phyloP scores from a whole-genome alignment of 768 basidiomycete species.

The Filobasidium floriforme region DNA sequence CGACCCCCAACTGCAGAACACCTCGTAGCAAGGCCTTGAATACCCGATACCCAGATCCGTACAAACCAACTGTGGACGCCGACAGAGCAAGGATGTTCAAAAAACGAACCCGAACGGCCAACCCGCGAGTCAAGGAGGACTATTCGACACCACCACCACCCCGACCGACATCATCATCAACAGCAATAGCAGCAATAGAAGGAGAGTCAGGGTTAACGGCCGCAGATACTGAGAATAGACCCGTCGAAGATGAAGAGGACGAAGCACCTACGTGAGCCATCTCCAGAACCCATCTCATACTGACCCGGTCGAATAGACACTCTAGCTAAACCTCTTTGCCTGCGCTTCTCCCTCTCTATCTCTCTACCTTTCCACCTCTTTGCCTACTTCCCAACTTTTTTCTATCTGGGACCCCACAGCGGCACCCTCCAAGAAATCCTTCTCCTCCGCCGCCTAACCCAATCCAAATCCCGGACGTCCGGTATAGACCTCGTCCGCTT shows the following conservation, averaged over 20 bases:
- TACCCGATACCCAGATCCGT: too few species aligned
- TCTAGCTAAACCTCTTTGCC: too few species aligned
- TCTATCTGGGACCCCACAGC: not conserved
- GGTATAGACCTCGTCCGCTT: conserved; percentile 82
- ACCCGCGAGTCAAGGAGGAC: conserved; percentile 32
- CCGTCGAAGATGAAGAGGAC: conserved; percentile 24
- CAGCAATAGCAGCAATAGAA: conserved; percentile 1
- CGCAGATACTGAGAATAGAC: conserved; percentile 6
- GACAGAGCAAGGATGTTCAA: conserved; percentile 43
- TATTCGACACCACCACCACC: conserved; percentile 10
- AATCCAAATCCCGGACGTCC: conserved; percentile 50
- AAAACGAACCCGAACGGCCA: conserved; percentile 44
- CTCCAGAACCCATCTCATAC: too few species aligned
- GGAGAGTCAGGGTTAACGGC: conserved; percentile 16
- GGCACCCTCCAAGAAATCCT: conserved; percentile 65
- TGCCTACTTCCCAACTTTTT: not conserved
- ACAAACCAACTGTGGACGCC: too few species aligned
- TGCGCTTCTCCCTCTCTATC: not conserved
- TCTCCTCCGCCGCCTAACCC: conserved; percentile 69
- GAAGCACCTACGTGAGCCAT: conserved; percentile 33
- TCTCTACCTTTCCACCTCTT: not conserved
- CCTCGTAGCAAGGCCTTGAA: too few species aligned
- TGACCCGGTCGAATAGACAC: too few species aligned
- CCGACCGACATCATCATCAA: conserved; percentile 7
- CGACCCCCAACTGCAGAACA: too few species aligned